These are phyloP conservation scores for Geotrichum citri-aurantii DNA, from an alignment of 1,139 yeast genomes.

Conservation along the genomic window DNA sequence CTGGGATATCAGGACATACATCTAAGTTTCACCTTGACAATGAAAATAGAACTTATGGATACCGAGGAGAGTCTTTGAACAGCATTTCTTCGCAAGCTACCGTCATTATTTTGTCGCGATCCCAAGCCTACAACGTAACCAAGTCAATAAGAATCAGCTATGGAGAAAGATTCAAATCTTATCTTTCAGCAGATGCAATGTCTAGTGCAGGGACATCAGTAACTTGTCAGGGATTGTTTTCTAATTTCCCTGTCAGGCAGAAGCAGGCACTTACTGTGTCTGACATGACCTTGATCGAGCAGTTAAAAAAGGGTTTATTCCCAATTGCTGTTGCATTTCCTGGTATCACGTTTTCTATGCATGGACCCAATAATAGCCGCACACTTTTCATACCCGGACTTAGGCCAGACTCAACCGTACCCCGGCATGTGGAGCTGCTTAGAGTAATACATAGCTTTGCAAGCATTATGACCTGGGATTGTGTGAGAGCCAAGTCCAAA, in stretches of 20 bases:
- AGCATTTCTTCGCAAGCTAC: slow-evolving; percentile 24
- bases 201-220: slow-evolving; percentile 50
- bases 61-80: slow-evolving; percentile 32
- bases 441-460: slow-evolving; percentile 25
- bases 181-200: slow-evolving; percentile 6
- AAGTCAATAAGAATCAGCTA: slow-evolving; percentile 30
- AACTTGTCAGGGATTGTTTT: slow-evolving; percentile 45
- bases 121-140: slow-evolving; percentile 38
- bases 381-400: slow-evolving; percentile 6
- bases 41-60: slow-evolving; percentile 33
- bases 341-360: slow-evolving; percentile 28
- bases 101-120: slow-evolving; percentile 32
- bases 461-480: slow-evolving; percentile 23
- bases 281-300: slow-evolving; percentile 30
- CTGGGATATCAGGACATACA: slow-evolving; percentile 36
- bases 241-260: slow-evolving; percentile 54
- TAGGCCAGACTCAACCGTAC: not conserved
- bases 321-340: slow-evolving; percentile 37
- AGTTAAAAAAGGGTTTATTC: slow-evolving; percentile 37
- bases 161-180: slow-evolving; percentile 18
- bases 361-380: slow-evolving; percentile 13
- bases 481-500: slow-evolving; percentile 23
- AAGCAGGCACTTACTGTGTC: slow-evolving; percentile 31
- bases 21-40: slow-evolving; percentile 42
- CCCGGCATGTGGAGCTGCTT: slow-evolving; percentile 21